phyloP scores from a whole-genome alignment of 805 yeast species.

The Brettanomyces naardenensis region DNA sequence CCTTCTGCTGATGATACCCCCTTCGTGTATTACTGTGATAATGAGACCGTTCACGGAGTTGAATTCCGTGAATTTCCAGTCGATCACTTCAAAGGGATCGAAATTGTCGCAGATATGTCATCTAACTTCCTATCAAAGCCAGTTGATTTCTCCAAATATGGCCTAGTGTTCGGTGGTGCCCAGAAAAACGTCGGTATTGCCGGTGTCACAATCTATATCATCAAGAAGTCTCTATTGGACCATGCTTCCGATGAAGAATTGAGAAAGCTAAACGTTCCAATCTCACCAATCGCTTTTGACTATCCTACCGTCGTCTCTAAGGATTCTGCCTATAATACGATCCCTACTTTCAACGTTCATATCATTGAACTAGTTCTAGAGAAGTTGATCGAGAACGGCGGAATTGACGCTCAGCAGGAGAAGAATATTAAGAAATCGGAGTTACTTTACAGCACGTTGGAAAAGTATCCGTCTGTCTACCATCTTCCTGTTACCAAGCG shows the following conservation, averaged over 20 bases:
- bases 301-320: conserved; percentile 80
- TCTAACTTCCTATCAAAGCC: conserved; percentile 81
- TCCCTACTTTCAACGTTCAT: conserved; percentile 88
- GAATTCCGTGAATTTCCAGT: conserved; percentile 55
- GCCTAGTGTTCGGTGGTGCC: conserved; percentile 94
- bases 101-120: conserved; percentile 90
- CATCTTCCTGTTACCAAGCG: conserved; percentile 54
- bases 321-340: conserved; percentile 91
- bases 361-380: conserved; percentile 73
- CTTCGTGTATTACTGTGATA: conserved; percentile 86
- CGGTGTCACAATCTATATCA: conserved; percentile 86
- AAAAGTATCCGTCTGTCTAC: conserved; percentile 56
- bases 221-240: conserved; percentile 71
- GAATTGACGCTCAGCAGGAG: conserved; percentile 52
- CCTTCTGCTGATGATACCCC: conserved; percentile 61
- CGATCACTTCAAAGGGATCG: conserved; percentile 57
- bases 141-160: conserved; percentile 77
- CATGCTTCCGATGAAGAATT: conserved; percentile 59
- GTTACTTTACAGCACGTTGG: conserved; percentile 57
- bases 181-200: conserved; percentile 97
- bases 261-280: conserved; percentile 53
- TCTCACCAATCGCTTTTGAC: conserved; percentile 84
- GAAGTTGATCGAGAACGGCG: conserved; percentile 59
- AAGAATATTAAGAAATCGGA: conserved; percentile 56
- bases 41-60: conserved; percentile 94